Conservation (phyloP, 2,329 filamentous ascomycete species). For the Colletotrichum sublineola region DNA sequence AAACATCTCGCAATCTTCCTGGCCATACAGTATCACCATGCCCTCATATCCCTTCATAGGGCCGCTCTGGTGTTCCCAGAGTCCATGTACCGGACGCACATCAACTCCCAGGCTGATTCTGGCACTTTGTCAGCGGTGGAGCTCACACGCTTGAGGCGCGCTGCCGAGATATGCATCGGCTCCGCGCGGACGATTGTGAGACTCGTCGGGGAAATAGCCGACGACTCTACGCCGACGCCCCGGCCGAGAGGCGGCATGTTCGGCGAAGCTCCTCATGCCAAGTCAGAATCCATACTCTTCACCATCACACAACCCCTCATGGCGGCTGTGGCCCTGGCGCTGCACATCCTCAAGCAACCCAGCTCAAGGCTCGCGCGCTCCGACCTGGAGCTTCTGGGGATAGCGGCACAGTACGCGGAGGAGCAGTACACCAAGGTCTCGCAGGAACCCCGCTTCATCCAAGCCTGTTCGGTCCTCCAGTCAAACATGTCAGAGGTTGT, state of each 20-base stretch:
- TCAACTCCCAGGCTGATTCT: conserved; percentile 32
- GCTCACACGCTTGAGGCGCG: conserved; percentile 18
- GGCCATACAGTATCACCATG: conserved; percentile 29
- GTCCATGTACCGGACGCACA: conserved; percentile 39
- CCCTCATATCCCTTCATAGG: conserved; percentile 43
- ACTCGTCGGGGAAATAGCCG: conserved; percentile 27
- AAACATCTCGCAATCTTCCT: conserved; percentile 34
- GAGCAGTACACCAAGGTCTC: conserved; percentile 36
- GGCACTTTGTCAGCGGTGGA: conserved; percentile 18
- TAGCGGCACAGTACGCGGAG: conserved; percentile 43
- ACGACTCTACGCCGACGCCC: conserved; percentile 7
- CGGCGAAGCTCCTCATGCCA: not conserved
- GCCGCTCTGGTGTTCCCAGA: conserved; percentile 43
- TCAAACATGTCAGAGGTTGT: conserved; percentile 30
- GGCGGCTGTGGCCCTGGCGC: conserved; percentile 42
- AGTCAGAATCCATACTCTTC: conserved; percentile 21
- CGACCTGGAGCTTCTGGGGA: conserved; percentile 43
- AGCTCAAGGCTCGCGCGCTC: conserved; percentile 42
- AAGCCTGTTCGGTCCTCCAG: conserved; percentile 28
- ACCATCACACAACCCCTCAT: conserved; percentile 42
- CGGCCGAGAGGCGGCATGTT: not conserved
- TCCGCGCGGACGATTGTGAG: conserved; percentile 27
- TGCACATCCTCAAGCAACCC: conserved; percentile 43
- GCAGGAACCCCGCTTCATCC: conserved; percentile 35
- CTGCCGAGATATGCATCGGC: conserved; percentile 27